A percentile compares a stretch with the other conserved stretches of the same genome.
These are phyloP conservation scores for Talaromyces sp. DNA, from an alignment of 2,329 filamentous ascomycete species.

Conservation along the genomic window DNA sequence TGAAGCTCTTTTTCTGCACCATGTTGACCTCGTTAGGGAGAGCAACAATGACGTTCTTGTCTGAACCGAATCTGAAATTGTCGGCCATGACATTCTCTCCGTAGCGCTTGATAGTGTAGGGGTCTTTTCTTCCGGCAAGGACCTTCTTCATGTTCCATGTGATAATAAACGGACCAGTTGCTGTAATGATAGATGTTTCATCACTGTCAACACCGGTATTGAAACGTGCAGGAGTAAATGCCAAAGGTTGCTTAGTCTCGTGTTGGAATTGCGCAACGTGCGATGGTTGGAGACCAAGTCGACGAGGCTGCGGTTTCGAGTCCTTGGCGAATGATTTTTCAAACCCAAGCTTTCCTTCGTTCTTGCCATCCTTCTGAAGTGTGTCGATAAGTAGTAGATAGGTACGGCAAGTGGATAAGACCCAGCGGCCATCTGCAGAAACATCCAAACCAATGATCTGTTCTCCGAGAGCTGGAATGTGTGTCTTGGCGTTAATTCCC, in stretches of 20 bases:
- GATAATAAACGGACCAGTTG: constrained; percentile 92
- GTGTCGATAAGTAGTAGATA: constrained; percentile 93
- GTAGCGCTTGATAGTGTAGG: constrained; percentile 96
- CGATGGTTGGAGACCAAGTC: constrained; percentile 79
- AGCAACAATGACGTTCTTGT: constrained; percentile 97
- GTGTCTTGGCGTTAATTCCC: constrained; percentile 95
- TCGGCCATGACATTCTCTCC: constrained; percentile 94
- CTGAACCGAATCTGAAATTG: constrained; percentile 94
- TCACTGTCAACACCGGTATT: constrained; percentile 76
- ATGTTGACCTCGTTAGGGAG: constrained; percentile 97
- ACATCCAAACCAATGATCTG: constrained; percentile 93
- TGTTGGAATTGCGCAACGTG: constrained; percentile 97
- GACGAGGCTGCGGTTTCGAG: constrained; percentile 85
- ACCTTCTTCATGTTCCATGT: constrained; percentile 96
- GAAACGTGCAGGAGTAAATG: constrained; percentile 89
- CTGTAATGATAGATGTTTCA: constrained; percentile 94
- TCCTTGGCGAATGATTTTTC: constrained; percentile 91
- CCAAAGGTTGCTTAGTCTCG: constrained; percentile 80
- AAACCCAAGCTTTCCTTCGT: constrained; percentile 96
- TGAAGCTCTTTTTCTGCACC: constrained; percentile 81
- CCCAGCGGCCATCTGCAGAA: constrained; percentile 91
- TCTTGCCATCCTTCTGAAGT: constrained; percentile 87
- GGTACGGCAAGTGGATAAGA: constrained; percentile 87
- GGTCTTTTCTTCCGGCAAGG: constrained; percentile 71
- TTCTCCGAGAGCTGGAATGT: constrained; percentile 91